These are phyloP conservation scores for Hypoxylon sp. DNA, from an alignment of 2,329 filamentous ascomycete species.

Conservation along the genomic window DNA sequence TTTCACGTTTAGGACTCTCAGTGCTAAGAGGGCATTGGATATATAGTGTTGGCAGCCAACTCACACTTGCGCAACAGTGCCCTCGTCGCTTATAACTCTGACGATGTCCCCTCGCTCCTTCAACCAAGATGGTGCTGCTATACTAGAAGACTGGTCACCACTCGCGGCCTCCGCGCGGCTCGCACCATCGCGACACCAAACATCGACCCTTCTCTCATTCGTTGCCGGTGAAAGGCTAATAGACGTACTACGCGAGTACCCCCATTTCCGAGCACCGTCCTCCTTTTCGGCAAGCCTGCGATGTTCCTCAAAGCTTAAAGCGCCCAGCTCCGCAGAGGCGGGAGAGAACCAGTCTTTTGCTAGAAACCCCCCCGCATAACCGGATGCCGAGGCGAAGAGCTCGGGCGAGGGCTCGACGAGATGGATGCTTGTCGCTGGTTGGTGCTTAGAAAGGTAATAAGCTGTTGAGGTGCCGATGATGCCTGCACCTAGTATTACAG, in stretches of 20 bases:
- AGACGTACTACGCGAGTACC: conserved; percentile 68
- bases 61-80: conserved; percentile 75
- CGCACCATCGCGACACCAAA: conserved; percentile 76
- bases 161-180: conserved; percentile 71
- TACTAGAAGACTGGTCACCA: conserved; percentile 54
- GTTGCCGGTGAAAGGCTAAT: conserved; percentile 63
- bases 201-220: conserved; percentile 65
- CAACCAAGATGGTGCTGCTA: conserved; percentile 70
- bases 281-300: conserved; percentile 72
- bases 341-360: conserved; percentile 80
- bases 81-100: conserved; percentile 73
- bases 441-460: conserved; percentile 75
- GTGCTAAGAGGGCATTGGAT: neutral
- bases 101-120: conserved; percentile 68
- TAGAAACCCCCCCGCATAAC: conserved; percentile 80
- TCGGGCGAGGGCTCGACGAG: conserved; percentile 64
- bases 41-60: conserved; percentile 48
- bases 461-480: conserved; percentile 79
- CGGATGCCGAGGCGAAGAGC: conserved; percentile 81
- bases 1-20: conserved; percentile 1
- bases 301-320: conserved; percentile 79
- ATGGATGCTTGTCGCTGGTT: conserved; percentile 61
- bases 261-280: conserved; percentile 68
- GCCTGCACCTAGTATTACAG: conserved; percentile 77
- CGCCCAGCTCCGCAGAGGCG: conserved; percentile 70